phyloP scores from a whole-genome alignment of 2,329 filamentous ascomycete genomes.

The Pseudogymnoascus sp. region DNA sequence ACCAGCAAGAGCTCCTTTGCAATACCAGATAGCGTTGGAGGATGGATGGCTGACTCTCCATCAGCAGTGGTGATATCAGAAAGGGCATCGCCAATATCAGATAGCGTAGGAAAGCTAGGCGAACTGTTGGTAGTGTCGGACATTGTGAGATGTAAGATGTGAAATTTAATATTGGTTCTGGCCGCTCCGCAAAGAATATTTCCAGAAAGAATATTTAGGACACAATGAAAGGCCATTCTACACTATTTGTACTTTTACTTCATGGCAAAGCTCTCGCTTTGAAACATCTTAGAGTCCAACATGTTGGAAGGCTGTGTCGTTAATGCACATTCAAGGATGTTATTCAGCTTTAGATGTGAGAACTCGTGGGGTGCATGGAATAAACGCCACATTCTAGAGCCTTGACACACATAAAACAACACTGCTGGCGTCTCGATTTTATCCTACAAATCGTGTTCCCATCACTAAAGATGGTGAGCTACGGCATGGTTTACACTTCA shows the following conservation, averaged over 20 bases:
- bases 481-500: not conserved
- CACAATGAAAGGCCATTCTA: not conserved
- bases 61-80: not conserved
- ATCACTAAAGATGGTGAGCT: not conserved
- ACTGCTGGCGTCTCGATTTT: not conserved
- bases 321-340: not conserved
- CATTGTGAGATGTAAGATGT: not conserved
- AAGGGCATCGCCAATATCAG: not conserved
- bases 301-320: not conserved
- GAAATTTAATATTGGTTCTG: not conserved
- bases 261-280: not conserved
- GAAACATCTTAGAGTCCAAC: not conserved
- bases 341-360: not conserved
- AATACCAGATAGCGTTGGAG: not conserved
- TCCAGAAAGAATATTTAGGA: not conserved
- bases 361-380: not conserved
- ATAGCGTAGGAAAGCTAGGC: not conserved
- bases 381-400: not conserved
- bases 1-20: not conserved
- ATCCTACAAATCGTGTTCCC: not conserved
- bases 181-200: not conserved
- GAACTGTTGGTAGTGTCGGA: not conserved
- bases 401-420: not conserved
- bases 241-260: not conserved
- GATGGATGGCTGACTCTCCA: not conserved